phyloP scores from a whole-genome alignment of 768 basidiomycete genomes.

The Rossbeevera mucosa region DNA sequence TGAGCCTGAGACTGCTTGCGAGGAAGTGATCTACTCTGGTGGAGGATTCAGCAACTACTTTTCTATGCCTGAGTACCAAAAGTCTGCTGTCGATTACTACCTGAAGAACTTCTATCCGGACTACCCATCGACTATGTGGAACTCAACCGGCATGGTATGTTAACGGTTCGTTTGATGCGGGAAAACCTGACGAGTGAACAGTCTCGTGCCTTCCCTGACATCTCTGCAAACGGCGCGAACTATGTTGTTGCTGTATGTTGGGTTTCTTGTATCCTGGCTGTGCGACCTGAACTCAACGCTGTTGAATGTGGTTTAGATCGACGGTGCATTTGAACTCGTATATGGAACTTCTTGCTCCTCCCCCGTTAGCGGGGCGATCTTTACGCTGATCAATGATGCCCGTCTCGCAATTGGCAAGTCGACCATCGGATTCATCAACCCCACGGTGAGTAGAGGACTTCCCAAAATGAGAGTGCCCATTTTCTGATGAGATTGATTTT shows the following conservation, averaged over 20 bases:
- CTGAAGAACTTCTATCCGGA: conserved; percentile 27
- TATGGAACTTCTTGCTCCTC: conserved; percentile 34
- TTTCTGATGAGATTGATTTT: neutral
- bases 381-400: conserved; percentile 37
- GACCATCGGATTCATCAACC: conserved; percentile 42
- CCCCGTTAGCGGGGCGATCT: conserved; percentile 30
- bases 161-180: conserved; percentile 14
- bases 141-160: conserved; percentile 22
- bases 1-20: conserved; percentile 28
- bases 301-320: conserved; percentile 22
- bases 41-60: conserved; percentile 42
- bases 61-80: conserved; percentile 38
- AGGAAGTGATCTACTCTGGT: conserved; percentile 25
- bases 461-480: neutral
- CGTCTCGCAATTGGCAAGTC: conserved; percentile 30
- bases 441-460: conserved; percentile 35
- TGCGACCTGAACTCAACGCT: neutral
- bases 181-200: conserved; percentile 30
- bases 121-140: conserved; percentile 23
- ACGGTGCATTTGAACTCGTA: conserved; percentile 32
- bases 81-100: conserved; percentile 29
- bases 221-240: conserved; percentile 35
- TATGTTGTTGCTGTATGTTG: conserved; percentile 19
- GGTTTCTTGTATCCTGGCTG: neutral
- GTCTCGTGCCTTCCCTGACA: conserved; percentile 36